Evolutionary conservation across 2,329 filamentous ascomycete genomes (phyloP), one percentile per base, ranked within the genome.

Genomic region (Lecanicillium sp.): DNA sequence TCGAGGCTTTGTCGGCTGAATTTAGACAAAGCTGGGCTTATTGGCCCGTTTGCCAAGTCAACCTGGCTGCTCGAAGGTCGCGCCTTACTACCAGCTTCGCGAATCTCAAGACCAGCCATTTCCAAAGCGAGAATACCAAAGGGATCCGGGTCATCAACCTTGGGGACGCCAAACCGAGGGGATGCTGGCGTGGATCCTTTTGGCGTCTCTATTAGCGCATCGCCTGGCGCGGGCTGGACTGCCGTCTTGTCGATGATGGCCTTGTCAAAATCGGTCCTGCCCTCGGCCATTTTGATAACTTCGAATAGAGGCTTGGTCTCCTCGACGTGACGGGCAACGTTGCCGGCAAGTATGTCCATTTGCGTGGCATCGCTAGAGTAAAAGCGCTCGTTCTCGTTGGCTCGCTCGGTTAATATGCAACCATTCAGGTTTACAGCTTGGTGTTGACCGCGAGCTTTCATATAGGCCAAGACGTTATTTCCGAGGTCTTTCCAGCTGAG

Each of bases 51-150:
- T 48, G 79, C 79, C 59, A 85, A 92, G 53, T 90, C 85, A 57
- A 95, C 94, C 48, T 83, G 77, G 42, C 82, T 86, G 64, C 82
- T 87, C 17, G 75, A 70, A 3, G 88, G 86, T 40, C 86, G 71
- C 38, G 76, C 69, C 6, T 52, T 53, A 35, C 79, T 76, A 25
- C 87, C 88, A n/a, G 89, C 89, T 63, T 95, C 89, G 37, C 85
- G 77, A 48, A 96, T 92, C 50, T 90, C 85, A 40, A 95, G 67
- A 3, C 90, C 90, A 44, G 88, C 85, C 66, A 87, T 82, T 55
- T 95, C 87, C n/a, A 96, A 65, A 7, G 90, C 89, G 46, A 89
- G 74, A 18, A 95, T 84, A 17, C 90, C 90, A 54, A 85, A 96
- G 1, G 90, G 90, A 56, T 96, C 90, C 0, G 89, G 88, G 50